Evolutionary conservation across 2,329 filamentous ascomycete species (phyloP), one percentile per base, ranked within the genome.

Genomic region (Monosporascus cannonballus): DNA sequence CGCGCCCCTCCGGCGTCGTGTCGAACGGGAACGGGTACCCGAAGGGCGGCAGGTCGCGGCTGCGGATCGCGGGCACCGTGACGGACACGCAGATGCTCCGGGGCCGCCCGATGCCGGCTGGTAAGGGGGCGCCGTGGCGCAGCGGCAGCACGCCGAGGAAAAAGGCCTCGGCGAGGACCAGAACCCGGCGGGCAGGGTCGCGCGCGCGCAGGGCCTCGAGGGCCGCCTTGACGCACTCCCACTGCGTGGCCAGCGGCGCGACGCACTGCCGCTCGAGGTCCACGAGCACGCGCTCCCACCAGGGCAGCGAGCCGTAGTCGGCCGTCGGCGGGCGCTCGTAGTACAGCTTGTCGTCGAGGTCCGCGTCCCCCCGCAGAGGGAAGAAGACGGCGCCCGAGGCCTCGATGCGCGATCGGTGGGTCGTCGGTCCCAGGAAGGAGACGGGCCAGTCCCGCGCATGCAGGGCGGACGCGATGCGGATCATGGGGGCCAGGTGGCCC

Each of bases 111-210:
- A 65, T 52, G 8, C 57, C 56, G 1, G 48, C 34, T 0, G 65
- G 63, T 2, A 71, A 49, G 0, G 56, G 14, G 1, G 69, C 68
- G 3, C 66, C 66, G 47, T 61, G 59, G 41, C 63, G 67, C 11
- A 71, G 49, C 2, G 70, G 70, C 52, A 73, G 55, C 6, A 66
- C 54, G 15, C 70, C 70, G 42, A 67, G 65, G 52, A 70, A 71
- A 52, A 71, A 67, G 11, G 67, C 66, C 53, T 72, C 69, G 39
- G 54, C 60, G 6, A 72, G 52, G n/a, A 72, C 51, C 24, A 70
- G 34, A 17, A 71, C 56, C 4, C 58, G 54, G 0, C 60, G 45
- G 2, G 18, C 46, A 0, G 64, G 62, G 9, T 56, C 54, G 3
- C 55, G 55, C 2, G 7, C 30, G 17, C 59, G 59, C 27, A 73